Base-by-base conservation (phyloP, 164 flowering plant species). In the Nymphaea thermarum region DNA sequence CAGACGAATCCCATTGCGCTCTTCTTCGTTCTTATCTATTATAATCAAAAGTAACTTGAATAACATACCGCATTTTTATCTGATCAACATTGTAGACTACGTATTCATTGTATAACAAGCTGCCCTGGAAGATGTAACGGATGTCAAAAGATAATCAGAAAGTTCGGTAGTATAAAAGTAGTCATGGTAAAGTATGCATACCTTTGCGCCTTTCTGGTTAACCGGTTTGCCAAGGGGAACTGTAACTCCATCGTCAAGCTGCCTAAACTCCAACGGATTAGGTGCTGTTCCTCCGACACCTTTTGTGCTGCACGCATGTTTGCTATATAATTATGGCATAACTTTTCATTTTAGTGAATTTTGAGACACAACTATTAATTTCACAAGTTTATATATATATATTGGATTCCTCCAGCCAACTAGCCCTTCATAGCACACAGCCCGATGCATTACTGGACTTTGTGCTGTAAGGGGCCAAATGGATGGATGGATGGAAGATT, bases 41-140 rank as follows among this genome's bases (percentile, higher is more conserved):
- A 75, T 78, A 84, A 51, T 87, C 86, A 81, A 93, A 93, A 70
- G 82, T 82, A 12, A 90, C 97, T 70, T 93, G 94, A 67, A 89
- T 66, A 17, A 87, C 65, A 65, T 93, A 93, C 42, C 94, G 84
- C 97, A 93, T 93, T 68, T 85, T 76, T 64, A 91, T 90, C 77
- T 93, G 98, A 43, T 87, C 94, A 62, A 84, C 91, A 68, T 93
- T 91, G 87, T 90, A 93, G 3, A 90, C 97, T 62, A 93, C 87
- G 81, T 89, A 93, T 73, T 93, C 98, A 45, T 93, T 93, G 83
- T 91, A 89, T 72, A 82, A 60, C 70, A 93, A 77, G 67, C 74
- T 36, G 65, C 81, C 87, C 97, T 93, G 92, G 76, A 79, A 63
- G 44, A 70, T 14, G 64, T 10, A 41, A 62, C 36, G 10, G 18